Evolutionary conservation across 108 stramenopile genomes (phyloP), one percentile per base, ranked within the genome.

Genomic region (Skeletonema marinoi): DNA sequence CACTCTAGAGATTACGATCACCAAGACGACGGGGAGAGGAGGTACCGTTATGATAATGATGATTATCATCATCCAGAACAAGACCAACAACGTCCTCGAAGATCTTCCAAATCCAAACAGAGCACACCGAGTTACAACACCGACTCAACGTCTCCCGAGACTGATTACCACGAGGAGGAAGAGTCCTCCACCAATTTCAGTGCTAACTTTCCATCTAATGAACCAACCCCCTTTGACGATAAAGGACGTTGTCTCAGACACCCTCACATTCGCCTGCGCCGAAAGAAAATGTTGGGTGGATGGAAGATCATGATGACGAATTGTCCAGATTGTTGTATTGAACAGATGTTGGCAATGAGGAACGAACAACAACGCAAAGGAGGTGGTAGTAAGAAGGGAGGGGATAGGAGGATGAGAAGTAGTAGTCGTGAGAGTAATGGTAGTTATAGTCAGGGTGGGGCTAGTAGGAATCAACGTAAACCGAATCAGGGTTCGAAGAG

Each of bases 261-360:
- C 39, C 81, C 81, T 16, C 75, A 76, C 60, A 77, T 82, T 29
- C 64, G 66, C 38, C 32, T 82, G 12, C 70, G 81, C 29, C 76
- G 76, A 66, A 82, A 77, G 71, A 82, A 76, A 39, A 61, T 82
- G 71, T 59, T 82, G 32, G 75, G 81, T 29, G 81, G 81, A 31
- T 82, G 81, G 81, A 76, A 77, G 46, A 70, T 82, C 60, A 58
- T 82, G 64, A 60, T 82, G n/a, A 71, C 66, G 31, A 75, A 75
- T 33, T 81, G 81, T 61, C 81, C 81, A 6, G 81, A 82, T 66
- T 82, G 81, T 31, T 82, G 81, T 38, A 76, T 82, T 35, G 81
- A 82, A 44, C 65, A 71, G 32, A 82, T 82, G 81, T 66, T 77
- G 33, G 66, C 60, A 32, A 77, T 82, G 75, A 76, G 72, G 16